A percentile compares a stretch with the other conserved stretches of the same genome.
phyloP scores from a whole-genome alignment of 352 stramenopile genomes.

The Phytopythium mirpurense region DNA sequence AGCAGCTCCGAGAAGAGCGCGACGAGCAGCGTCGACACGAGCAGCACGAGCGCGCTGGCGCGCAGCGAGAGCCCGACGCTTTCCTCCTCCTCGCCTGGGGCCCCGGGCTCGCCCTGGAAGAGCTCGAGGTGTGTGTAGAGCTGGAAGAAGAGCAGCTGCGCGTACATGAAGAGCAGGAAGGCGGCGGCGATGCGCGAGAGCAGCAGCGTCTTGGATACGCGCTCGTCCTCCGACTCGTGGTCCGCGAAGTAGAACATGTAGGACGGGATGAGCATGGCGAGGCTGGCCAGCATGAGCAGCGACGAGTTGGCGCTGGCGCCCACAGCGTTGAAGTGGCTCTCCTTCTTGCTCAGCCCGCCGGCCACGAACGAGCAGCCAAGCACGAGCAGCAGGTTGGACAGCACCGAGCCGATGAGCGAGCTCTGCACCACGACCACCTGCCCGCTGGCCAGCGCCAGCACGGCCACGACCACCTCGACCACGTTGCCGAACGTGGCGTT shows the following conservation, averaged over 20 bases:
- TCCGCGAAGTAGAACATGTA: constrained; percentile 89
- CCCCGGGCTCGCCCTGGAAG: constrained; percentile 82
- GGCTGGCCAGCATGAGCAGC: constrained; percentile 91
- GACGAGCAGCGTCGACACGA: constrained; percentile 86
- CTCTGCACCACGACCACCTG: constrained; percentile 96
- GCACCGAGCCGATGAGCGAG: constrained; percentile 95
- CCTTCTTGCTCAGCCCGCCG: constrained; percentile 70
- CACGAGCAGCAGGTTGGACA: constrained; percentile 98
- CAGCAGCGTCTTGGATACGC: constrained; percentile 60
- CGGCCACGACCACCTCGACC: constrained; percentile 95
- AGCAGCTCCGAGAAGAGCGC: constrained; percentile 94
- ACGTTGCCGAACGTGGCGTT: constrained; percentile 99
- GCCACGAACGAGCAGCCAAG: constrained; percentile 96
- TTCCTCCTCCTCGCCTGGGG: constrained; percentile 11
- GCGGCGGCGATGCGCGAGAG: constrained; percentile 76
- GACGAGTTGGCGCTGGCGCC: constrained; percentile 92
- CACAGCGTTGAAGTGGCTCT: constrained; percentile 92
- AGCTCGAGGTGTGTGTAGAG: constrained; percentile 92
- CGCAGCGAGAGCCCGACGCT: constrained; percentile 77
- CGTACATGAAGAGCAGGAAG: constrained; percentile 91
- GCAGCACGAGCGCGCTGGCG: constrained; percentile 75
- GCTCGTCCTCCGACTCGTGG: constrained; percentile 64
- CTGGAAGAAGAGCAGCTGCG: constrained; percentile 95
- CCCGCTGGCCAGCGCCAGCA: constrained; percentile 91
- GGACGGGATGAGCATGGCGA: constrained; percentile 92